A percentile compares a stretch with the other conserved stretches of the same genome.
phyloP scores from a whole-genome alignment of 1,139 yeast genomes.

The Geotrichum macrosporum region DNA sequence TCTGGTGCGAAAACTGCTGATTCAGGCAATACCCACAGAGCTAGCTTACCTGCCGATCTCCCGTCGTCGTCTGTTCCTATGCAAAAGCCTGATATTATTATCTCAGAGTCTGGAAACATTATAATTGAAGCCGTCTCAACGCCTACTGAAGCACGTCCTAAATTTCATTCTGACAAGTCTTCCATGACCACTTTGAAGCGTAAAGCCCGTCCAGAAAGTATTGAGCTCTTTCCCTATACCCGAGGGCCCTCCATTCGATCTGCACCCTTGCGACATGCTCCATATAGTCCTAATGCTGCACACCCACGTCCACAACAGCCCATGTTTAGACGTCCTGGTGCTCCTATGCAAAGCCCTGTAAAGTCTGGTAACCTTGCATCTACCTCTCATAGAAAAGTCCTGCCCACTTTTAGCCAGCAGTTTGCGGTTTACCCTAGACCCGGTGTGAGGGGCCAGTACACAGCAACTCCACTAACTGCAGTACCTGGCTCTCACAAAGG shows the following conservation, averaged over 20 bases:
- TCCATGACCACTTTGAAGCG: conserved; percentile 9
- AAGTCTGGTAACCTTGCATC: conserved; percentile 3
- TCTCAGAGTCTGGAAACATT: conserved; percentile 19
- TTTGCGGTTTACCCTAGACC: conserved; percentile 2
- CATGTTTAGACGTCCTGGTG: conserved; percentile 7
- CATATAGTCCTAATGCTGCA: conserved; percentile 17
- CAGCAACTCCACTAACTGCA: conserved; percentile 14
- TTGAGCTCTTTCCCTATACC: conserved; percentile 16
- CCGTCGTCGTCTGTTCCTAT: no score
- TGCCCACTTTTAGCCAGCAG: not conserved
- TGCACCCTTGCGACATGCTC: conserved; percentile 20
- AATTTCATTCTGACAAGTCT: not conserved
- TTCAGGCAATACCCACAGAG: not conserved
- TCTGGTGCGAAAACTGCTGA: not conserved
- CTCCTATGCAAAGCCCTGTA: conserved; percentile 4
- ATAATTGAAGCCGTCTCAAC: conserved; percentile 22
- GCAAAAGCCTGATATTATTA: conserved; percentile 15
- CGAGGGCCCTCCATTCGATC: conserved; percentile 20
- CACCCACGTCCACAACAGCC: not conserved
- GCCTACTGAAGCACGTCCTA: conserved; percentile 15
- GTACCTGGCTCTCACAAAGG: conserved; percentile 10
- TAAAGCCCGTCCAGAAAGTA: conserved; percentile 16
- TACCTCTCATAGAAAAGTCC: not conserved
- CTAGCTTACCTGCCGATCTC: conserved; percentile 6
- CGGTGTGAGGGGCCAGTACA: not conserved